Conservation (phyloP, 495 filamentous ascomycete species). For the Neohortaea acidophila region DNA sequence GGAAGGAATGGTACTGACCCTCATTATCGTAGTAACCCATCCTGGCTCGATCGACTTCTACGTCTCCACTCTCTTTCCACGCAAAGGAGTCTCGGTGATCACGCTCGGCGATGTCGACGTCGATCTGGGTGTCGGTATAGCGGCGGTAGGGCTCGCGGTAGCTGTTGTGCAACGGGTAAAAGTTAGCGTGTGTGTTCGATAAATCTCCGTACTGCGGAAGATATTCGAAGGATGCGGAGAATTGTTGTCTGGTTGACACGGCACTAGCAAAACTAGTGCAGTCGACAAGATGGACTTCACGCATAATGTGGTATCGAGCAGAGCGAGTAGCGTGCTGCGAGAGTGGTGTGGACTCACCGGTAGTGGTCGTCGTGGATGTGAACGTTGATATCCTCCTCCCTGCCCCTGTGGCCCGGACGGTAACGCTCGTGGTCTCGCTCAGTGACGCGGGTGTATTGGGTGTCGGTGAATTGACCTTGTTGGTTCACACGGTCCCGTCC, state of each 20-base stretch:
- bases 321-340: slow-evolving; percentile 2
- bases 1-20: slow-evolving; percentile 89
- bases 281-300: slow-evolving; percentile 11
- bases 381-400: slow-evolving; percentile 25
- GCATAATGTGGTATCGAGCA: no score
- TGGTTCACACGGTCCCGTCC: slow-evolving; percentile 65
- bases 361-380: slow-evolving; percentile 22
- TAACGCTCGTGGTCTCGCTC: slow-evolving; percentile 24
- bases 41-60: no score
- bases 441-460: slow-evolving; percentile 46
- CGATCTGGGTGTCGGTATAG: slow-evolving; percentile 44
- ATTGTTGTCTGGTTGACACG: slow-evolving; percentile 17
- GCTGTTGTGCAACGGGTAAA: slow-evolving; percentile 24
- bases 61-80: no score
- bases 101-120: slow-evolving; percentile 69
- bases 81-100: slow-evolving; percentile 74
- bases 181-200: slow-evolving; percentile 12
- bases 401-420: slow-evolving; percentile 8
- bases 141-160: slow-evolving; percentile 39
- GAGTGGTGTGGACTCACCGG: slow-evolving; percentile 29
- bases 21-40: slow-evolving; percentile 99
- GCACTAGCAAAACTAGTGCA: slow-evolving; percentile 11
- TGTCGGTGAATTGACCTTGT: slow-evolving; percentile 49
- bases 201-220: slow-evolving; percentile 11
- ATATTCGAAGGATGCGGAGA: slow-evolving; percentile 19